Conservation (phyloP, 257 asterid genomes). For the Linaria vulgaris region DNA sequence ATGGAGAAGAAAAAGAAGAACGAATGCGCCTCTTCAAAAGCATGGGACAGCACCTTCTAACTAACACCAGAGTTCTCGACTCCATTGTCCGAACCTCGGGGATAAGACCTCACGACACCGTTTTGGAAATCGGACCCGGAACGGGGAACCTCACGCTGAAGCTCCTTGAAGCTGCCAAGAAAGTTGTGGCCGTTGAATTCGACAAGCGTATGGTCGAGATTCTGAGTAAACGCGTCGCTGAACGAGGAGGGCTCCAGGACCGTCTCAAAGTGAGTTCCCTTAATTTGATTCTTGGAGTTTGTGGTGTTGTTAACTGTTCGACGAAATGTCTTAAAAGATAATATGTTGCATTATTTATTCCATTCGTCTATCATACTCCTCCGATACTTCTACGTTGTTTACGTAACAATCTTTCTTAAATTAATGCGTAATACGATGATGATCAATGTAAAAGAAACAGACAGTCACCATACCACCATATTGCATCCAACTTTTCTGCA, state of each 20-base stretch:
- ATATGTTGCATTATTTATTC: too few species aligned
- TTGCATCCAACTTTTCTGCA: too few species aligned
- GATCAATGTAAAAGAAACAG: too few species aligned
- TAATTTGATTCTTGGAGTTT: neutral
- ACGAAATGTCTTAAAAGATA: constrained; percentile 38
- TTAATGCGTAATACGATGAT: too few species aligned
- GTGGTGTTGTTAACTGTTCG: constrained; percentile 34
- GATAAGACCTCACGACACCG: constrained; percentile 67
- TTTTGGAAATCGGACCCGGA: constrained; percentile 94
- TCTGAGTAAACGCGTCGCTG: constrained; percentile 60
- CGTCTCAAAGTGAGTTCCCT: constrained; percentile 57
- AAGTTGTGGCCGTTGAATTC: constrained; percentile 73
- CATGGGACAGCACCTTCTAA: constrained; percentile 91
- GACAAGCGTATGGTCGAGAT: constrained; percentile 81
- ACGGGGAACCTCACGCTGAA: constrained; percentile 90
- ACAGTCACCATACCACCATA: too few species aligned
- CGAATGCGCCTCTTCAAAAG: constrained; percentile 38
- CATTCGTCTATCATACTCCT: too few species aligned
- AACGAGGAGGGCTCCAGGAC: constrained; percentile 43
- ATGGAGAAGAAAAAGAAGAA: too few species aligned
- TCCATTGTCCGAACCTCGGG: constrained; percentile 64
- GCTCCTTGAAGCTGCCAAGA: constrained; percentile 74
- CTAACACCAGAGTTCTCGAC: constrained; percentile 65
- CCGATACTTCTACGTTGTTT: too few species aligned
- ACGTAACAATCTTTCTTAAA: too few species aligned